Base-by-base conservation (phyloP, 768 basidiomycete genomes). In the Termitomyces sp. region DNA sequence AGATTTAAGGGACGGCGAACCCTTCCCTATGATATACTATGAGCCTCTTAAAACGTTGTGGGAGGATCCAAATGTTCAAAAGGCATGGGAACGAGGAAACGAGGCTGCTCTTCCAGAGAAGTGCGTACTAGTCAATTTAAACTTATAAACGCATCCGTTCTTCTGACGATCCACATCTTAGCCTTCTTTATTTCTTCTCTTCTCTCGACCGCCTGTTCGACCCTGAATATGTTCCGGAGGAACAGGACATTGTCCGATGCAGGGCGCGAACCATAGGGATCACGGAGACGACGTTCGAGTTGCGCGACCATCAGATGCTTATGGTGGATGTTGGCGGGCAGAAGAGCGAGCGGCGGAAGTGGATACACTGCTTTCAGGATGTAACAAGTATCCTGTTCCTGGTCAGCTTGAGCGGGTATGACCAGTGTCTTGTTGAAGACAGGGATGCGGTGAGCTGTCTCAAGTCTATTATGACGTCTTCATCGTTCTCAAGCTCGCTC, bases 271-370 rank as follows among this genome's bases (percentile, higher is more conserved):
- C 94, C 23, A 93, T 91, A 15, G 94, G 94, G 19, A 94, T 94
- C 66, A 91, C 88, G 8, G 91, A 93, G 71, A 96, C 93, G 0
- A 81, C 84, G 17, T 96, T 97, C 73, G 75, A 78, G 44, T 77
- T 94, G 54, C 77, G 80, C 61, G 88, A 87, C 43, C 86, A 91
- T 56, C 86, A 91, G 62, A 86, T 94, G 85, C 77, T 93, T 54
- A 91, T 98, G 87, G 89, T 97, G 55, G 94, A 97, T 66, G 94
- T 90, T 37, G 89, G 89, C 30, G 94, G 94, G 6, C 94, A 97
- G 75, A 92, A 95, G 78, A 91, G 87, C 69, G 94, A 94, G 68
- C 75, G 94, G 58, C 78, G 91, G 70, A 95, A 94, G 70, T 94
- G 92, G 92, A 94, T 94, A 63, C 92, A 94, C 65, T 93, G 90